Evolutionary conservation across 164 flowering plant species (phyloP).

Genomic region (Magnolia officinalis): DNA sequence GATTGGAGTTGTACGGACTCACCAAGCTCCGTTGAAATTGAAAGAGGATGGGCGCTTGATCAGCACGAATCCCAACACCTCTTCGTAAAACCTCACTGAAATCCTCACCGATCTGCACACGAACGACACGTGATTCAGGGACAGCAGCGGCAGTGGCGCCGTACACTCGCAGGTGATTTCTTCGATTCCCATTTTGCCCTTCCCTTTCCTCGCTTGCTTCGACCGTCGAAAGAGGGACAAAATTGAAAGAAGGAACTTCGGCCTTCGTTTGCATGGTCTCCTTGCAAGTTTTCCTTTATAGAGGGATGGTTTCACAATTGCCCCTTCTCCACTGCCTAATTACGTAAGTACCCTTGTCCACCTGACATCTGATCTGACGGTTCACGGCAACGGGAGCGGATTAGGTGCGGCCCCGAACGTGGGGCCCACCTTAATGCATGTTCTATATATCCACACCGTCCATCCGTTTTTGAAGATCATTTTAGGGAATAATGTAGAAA

Average conservation of each 20-base stretch:
- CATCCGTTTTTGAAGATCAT: too few species aligned
- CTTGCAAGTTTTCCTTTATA: background rate
- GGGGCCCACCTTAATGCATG: too few species aligned
- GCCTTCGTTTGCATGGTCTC: background rate
- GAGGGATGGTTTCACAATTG: background rate
- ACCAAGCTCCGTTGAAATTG: conserved; percentile 75
- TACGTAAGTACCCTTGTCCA: background rate
- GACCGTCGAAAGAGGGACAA: too few species aligned
- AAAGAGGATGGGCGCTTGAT: conserved; percentile 75
- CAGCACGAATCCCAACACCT: conserved; percentile 56
- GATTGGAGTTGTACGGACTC: background rate
- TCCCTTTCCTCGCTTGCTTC: background rate
- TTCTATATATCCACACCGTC: too few species aligned
- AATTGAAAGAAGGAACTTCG: background rate
- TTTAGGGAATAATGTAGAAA: too few species aligned
- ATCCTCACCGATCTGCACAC: conserved; percentile 40
- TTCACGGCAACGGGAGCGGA: too few species aligned
- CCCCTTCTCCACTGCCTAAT: background rate
- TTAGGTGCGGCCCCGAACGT: too few species aligned
- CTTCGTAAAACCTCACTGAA: conserved; percentile 45
- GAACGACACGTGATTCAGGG: conserved; percentile 60
- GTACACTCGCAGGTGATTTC: conserved; percentile 24
- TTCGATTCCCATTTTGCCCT: conserved; percentile 29
- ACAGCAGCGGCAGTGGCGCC: conserved; percentile 43
- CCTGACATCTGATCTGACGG: background rate